Conservation (phyloP, 2,329 filamentous ascomycete genomes). For the Dactylellina drechsleri region DNA sequence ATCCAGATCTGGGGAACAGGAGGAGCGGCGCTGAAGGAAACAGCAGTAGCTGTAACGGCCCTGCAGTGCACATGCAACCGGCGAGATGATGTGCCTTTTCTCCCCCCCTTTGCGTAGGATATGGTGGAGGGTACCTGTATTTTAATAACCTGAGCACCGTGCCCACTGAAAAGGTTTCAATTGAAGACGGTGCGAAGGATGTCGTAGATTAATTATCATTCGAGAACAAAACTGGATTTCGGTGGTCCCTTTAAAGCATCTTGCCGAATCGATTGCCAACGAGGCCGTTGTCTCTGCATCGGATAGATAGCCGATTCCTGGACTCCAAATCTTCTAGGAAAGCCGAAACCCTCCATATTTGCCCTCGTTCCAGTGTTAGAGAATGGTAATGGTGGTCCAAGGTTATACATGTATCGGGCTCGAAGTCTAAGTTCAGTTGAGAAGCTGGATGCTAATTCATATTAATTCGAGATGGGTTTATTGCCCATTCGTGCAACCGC, state of each 20-base stretch:
- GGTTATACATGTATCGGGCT: constrained; percentile 26
- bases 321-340: background rate
- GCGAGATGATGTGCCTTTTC: no score
- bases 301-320: background rate
- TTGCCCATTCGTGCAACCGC: constrained; percentile 38
- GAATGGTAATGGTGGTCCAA: constrained; percentile 24
- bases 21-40: constrained; percentile 25
- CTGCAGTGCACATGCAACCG: no score
- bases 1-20: constrained; percentile 20
- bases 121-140: no score
- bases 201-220: no score
- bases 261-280: no score
- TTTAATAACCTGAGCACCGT: no score
- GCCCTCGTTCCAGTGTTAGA: constrained; percentile 6
- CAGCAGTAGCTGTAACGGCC: constrained; percentile 24
- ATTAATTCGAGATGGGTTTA: constrained; percentile 39
- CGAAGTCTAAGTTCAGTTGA: constrained; percentile 40
- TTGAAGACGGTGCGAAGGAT: no score
- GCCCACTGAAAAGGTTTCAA: no score
- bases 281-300: no score
- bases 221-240: no score
- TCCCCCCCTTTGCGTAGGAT: no score
- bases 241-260: no score
- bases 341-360: constrained; percentile 1
- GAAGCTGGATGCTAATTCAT: constrained; percentile 49